Evolutionary conservation across 805 yeast species (phyloP).

Genomic region (Metschnikowia anglica): DNA sequence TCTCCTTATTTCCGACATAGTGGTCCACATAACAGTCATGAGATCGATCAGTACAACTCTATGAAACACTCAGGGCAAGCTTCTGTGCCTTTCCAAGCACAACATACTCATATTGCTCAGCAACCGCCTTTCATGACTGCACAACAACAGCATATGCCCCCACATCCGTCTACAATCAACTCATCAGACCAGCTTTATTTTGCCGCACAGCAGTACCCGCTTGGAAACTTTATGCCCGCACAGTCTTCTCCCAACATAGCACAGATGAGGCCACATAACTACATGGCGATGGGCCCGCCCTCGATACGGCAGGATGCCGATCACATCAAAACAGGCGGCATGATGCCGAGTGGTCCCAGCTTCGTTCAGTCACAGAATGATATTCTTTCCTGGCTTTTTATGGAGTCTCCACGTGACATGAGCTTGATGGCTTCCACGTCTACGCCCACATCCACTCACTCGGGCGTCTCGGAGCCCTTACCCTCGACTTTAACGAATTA

Average conservation of each 20-base stretch:
- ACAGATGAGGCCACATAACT: background rate
- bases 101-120: background rate
- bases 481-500: background rate
- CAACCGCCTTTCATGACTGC: too few species aligned
- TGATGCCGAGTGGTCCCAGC: background rate
- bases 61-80: background rate
- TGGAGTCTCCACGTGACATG: constrained; percentile 11
- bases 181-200: background rate
- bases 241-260: background rate
- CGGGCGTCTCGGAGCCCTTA: background rate
- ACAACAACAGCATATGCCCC: too few species aligned
- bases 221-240: background rate
- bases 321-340: background rate
- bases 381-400: constrained; percentile 39
- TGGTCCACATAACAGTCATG: background rate
- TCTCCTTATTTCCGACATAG: background rate
- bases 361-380: constrained; percentile 35
- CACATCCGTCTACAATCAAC: background rate
- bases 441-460: constrained; percentile 1
- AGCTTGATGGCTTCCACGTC: background rate
- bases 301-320: background rate
- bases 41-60: background rate
- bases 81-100: background rate
- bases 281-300: background rate
- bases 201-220: background rate